These are phyloP conservation scores for Mollisia scopiformis DNA, from an alignment of 2,329 filamentous ascomycete species.

Conservation along the genomic window DNA sequence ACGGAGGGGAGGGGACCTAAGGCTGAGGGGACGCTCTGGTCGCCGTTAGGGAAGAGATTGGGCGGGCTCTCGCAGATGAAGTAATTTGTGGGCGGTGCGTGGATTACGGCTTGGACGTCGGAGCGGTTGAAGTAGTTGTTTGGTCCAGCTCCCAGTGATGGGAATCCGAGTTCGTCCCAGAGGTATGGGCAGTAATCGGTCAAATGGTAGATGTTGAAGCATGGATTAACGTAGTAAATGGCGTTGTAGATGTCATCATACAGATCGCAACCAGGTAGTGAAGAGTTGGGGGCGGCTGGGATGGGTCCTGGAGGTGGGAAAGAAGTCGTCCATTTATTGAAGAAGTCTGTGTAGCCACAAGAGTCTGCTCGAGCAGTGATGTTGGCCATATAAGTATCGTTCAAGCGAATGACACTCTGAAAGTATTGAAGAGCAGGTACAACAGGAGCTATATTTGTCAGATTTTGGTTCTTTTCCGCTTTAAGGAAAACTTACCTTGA, in stretches of 20 bases:
- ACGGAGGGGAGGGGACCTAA: slow-evolving; percentile 58
- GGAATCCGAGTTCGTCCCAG: slow-evolving; percentile 34
- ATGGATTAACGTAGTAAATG: slow-evolving; percentile 55
- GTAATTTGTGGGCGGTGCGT: slow-evolving; percentile 57
- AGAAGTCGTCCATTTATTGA: slow-evolving; percentile 49
- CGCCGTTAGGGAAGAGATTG: slow-evolving; percentile 49
- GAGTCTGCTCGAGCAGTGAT: slow-evolving; percentile 47
- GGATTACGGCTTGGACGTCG: slow-evolving; percentile 61
- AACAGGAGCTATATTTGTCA: slow-evolving; percentile 37
- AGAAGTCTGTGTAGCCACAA: slow-evolving; percentile 57
- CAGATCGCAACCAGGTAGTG: slow-evolving; percentile 26
- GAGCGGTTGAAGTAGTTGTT: slow-evolving; percentile 64
- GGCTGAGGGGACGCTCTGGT: slow-evolving; percentile 50
- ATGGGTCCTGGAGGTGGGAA: slow-evolving; percentile 61
- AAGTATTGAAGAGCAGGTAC: slow-evolving; percentile 54
- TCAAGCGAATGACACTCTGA: slow-evolving; percentile 53
- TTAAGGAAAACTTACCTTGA: slow-evolving; percentile 16
- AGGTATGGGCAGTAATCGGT: slow-evolving; percentile 47
- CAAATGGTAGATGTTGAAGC: slow-evolving; percentile 67
- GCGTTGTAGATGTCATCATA: slow-evolving; percentile 50
- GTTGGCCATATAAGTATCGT: slow-evolving; percentile 50
- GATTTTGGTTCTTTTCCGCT: background rate
- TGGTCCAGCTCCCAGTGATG: slow-evolving; percentile 56
- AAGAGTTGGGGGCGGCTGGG: slow-evolving; percentile 39
- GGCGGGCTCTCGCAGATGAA: slow-evolving; percentile 50